Evolutionary conservation across 2,329 filamentous ascomycete species (phyloP).

Genomic region (Shiraia sp.): DNA sequence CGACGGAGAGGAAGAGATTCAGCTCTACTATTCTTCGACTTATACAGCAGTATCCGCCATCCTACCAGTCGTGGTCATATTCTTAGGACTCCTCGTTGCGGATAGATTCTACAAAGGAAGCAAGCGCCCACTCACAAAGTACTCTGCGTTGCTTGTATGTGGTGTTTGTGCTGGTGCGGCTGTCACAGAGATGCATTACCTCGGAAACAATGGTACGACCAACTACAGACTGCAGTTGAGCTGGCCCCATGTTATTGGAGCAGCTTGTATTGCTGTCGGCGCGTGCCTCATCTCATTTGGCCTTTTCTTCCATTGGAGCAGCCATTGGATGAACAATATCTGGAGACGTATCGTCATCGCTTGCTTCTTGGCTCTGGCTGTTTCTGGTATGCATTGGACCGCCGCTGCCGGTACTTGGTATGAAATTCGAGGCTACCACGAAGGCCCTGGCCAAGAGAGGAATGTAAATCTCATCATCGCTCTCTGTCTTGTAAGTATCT

Average conservation of each 20-base stretch:
- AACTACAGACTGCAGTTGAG: conserved; percentile 73
- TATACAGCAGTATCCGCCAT: conserved; percentile 80
- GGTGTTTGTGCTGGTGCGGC: conserved; percentile 73
- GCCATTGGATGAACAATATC: conserved; percentile 76
- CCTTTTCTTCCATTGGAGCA: conserved; percentile 77
- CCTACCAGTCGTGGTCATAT: conserved; percentile 74
- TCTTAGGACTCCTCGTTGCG: conserved; percentile 71
- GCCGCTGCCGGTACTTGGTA: conserved; percentile 74
- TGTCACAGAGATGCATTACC: conserved; percentile 84
- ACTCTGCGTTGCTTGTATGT: conserved; percentile 53
- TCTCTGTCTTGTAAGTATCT: conserved; percentile 64
- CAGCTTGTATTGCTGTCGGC: conserved; percentile 71
- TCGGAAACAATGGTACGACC: conserved; percentile 79
- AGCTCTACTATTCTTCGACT: conserved; percentile 72
- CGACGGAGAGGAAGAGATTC: conserved; percentile 61
- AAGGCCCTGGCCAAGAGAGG: conserved; percentile 47
- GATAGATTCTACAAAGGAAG: conserved; percentile 48
- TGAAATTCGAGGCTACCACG: conserved; percentile 55
- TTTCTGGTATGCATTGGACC: conserved; percentile 88
- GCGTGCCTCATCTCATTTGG: conserved; percentile 72
- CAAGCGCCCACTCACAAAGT: conserved; percentile 30
- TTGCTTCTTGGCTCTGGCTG: conserved; percentile 69
- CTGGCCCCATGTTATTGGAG: conserved; percentile 64
- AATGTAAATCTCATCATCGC: conserved; percentile 75
- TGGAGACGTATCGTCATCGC: conserved; percentile 73